phyloP scores from a whole-genome alignment of 306 rosid species.

The Quillaja saponaria region DNA sequence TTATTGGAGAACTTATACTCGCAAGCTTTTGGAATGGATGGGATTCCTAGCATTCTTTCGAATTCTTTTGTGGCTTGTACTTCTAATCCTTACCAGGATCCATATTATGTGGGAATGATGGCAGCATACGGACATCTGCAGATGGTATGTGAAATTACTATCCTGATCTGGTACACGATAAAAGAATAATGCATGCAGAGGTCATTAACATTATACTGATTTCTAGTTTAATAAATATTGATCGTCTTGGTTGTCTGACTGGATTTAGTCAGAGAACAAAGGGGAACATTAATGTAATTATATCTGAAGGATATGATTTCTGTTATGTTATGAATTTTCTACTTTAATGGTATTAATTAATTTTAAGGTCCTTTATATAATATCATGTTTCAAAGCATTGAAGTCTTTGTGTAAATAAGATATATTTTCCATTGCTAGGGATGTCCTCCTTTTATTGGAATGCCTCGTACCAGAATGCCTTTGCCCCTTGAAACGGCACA shows the following conservation, averaged over 20 bases:
- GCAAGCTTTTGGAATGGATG: constrained; percentile 32
- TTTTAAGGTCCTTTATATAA: constrained; percentile 8
- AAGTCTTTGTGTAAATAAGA: too few species aligned
- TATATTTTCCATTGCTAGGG: constrained; percentile 47
- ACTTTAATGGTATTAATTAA: background rate
- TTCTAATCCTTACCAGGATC: constrained; percentile 86
- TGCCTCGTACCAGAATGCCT: constrained; percentile 95
- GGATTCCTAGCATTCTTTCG: constrained; percentile 32
- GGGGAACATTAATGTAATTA: background rate
- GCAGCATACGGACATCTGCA: constrained; percentile 84
- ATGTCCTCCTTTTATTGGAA: constrained; percentile 80
- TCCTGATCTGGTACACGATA: background rate
- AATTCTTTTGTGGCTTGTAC: constrained; percentile 79
- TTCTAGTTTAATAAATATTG: constrained; percentile 13
- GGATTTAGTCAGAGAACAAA: background rate
- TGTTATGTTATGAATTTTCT: background rate
- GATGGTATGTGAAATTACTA: constrained; percentile 53
- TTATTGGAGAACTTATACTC: constrained; percentile 23
- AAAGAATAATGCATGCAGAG: constrained; percentile 16
- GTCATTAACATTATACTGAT: background rate
- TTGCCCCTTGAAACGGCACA: constrained; percentile 97
- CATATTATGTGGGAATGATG: constrained; percentile 82
- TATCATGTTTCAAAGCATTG: background rate
- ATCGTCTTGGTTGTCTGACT: background rate
- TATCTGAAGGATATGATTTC: constrained; percentile 14